phyloP scores from a whole-genome alignment of 78 protist species.

The Mastigamoeba balamuthi region DNA sequence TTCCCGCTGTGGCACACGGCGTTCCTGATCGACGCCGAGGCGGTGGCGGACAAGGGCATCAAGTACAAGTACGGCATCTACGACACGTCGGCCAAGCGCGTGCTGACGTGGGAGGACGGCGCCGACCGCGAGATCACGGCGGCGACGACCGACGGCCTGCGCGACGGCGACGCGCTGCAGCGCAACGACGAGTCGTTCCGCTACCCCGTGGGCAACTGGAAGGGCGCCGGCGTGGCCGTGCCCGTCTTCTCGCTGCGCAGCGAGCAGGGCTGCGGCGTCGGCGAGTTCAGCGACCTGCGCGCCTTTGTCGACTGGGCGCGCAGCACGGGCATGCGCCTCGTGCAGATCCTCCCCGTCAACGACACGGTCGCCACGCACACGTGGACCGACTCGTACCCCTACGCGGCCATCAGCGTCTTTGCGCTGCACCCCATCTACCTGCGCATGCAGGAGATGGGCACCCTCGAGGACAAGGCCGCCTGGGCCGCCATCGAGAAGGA shows the following conservation, averaged over 20 bases:
- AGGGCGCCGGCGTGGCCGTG: slow-evolving; percentile 57
- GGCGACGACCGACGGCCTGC: slow-evolving; percentile 18
- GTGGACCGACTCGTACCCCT: slow-evolving; percentile 69
- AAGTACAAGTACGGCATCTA: no score
- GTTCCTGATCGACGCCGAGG: no score
- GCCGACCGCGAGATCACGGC: slow-evolving; percentile 11
- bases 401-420: slow-evolving; percentile 33
- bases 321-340: slow-evolving; percentile 26
- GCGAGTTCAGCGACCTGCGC: slow-evolving; percentile 68
- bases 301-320: slow-evolving; percentile 44
- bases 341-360: slow-evolving; percentile 76
- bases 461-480: not conserved
- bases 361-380: slow-evolving; percentile 58
- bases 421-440: slow-evolving; percentile 75
- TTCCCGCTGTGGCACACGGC: no score
- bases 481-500: not conserved
- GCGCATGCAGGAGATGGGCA: slow-evolving; percentile 10
- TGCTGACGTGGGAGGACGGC: not conserved
- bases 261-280: slow-evolving; percentile 55
- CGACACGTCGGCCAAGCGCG: not conserved
- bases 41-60: no score
- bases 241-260: slow-evolving; percentile 71
- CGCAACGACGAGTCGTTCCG: slow-evolving; percentile 3
- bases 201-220: slow-evolving; percentile 2
- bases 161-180: slow-evolving; percentile 1